These are phyloP conservation scores for Boletus rubropictus DNA, from an alignment of 768 basidiomycete species.

Conservation along the genomic window DNA sequence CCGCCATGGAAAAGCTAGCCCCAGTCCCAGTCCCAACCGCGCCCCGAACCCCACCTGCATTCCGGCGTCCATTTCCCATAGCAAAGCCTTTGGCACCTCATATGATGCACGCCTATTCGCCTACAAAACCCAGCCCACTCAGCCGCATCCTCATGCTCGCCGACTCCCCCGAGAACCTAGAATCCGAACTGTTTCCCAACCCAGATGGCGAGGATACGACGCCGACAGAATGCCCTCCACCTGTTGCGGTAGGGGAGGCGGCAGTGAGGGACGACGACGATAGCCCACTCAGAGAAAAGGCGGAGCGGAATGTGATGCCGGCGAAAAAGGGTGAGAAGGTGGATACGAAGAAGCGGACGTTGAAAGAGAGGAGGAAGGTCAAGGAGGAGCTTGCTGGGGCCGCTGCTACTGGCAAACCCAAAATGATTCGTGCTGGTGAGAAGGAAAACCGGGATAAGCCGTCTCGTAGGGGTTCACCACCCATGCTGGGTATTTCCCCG, in stretches of 20 bases:
- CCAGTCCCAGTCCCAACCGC: conserved; percentile 1
- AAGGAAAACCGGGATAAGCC: conserved; percentile 37
- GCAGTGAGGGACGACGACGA: conserved; percentile 43
- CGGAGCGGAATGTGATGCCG: conserved; percentile 28
- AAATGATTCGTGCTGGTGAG: conserved; percentile 25
- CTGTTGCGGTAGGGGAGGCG: conserved; percentile 2
- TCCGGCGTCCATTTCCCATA: conserved; percentile 52
- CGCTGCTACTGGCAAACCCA: conserved; percentile 24
- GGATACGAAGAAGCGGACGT: conserved; percentile 26
- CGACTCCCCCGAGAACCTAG: conserved; percentile 48
- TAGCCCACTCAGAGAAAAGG: conserved; percentile 49
- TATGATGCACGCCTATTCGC: conserved; percentile 80
- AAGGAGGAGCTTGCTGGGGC: conserved; percentile 21
- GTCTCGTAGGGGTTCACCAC: conserved; percentile 21
- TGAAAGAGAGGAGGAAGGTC: conserved; percentile 39
- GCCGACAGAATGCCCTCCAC: conserved; percentile 21
- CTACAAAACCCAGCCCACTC: conserved; percentile 72
- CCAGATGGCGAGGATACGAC: conserved; percentile 20
- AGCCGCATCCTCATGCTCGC: conserved; percentile 72
- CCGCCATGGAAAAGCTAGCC: conserved; percentile 2
- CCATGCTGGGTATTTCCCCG: conserved; percentile 17
- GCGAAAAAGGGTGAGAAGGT: conserved; percentile 9
- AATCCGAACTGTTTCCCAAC: conserved; percentile 5
- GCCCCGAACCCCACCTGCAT: conserved; percentile 22
- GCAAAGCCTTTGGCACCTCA: conserved; percentile 64